Conservation (phyloP, 176 grass and related monocot genomes). For the Areca catechu region DNA sequence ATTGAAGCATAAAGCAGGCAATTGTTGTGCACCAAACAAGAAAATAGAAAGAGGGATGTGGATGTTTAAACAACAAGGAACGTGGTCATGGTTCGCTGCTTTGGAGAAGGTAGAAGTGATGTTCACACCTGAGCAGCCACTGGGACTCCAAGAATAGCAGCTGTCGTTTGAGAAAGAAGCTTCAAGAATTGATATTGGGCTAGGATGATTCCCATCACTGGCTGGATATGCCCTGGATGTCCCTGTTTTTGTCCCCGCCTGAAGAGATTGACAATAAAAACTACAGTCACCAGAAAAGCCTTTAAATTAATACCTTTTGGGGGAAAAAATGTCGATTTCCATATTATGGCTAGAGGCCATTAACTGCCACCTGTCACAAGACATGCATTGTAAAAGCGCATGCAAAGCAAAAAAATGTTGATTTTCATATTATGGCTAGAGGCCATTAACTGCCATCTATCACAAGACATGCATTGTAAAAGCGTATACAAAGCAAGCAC, state of each 20-base stretch:
- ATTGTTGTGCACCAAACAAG: background rate
- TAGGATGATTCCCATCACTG: slow-evolving; percentile 14
- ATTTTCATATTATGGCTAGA: background rate
- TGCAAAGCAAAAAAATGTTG: too few relatives aligned
- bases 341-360: background rate
- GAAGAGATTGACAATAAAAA: background rate
- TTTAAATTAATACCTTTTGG: too few relatives aligned
- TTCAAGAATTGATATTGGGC: slow-evolving; percentile 26
- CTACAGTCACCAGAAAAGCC: background rate
- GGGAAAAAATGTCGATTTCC: background rate
- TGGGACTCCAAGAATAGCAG: slow-evolving; percentile 17
- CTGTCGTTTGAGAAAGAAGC: slow-evolving; percentile 36
- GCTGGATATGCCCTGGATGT: slow-evolving; percentile 16
- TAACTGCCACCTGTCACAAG: too few relatives aligned
- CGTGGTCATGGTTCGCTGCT: too few relatives aligned
- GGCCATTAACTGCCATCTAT: too few relatives aligned
- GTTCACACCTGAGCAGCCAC: slow-evolving; percentile 30
- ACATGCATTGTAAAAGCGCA: too few relatives aligned
- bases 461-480: too few relatives aligned
- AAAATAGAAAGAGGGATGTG: too few relatives aligned
- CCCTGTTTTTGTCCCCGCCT: slow-evolving; percentile 32
- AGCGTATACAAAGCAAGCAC: too few relatives aligned
- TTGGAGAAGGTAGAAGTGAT: background rate
- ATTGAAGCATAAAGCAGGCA: too few relatives aligned
- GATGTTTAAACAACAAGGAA: too few relatives aligned